Evolutionary conservation across 495 filamentous ascomycete genomes (phyloP).

Genomic region (Lophiotrema nucula): DNA sequence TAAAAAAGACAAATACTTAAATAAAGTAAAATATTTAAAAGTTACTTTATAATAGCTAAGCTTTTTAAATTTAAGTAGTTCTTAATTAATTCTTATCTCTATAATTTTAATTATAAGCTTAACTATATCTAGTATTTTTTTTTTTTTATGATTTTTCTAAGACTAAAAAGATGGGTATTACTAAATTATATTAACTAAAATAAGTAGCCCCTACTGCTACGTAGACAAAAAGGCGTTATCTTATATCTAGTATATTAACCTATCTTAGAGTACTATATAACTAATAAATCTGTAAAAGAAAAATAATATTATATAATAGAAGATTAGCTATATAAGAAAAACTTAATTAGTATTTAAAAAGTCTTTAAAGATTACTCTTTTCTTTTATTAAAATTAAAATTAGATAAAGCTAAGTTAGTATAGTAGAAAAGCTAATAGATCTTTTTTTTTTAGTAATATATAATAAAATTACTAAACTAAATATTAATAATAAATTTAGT

Average conservation of each 20-base stretch:
- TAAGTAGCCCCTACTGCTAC: too few species aligned
- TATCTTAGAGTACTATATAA: constrained; percentile 2
- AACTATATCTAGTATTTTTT: neutral
- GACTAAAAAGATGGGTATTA: too few species aligned
- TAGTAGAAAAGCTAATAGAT: constrained; percentile 1
- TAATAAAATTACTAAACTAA: neutral
- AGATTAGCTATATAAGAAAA: constrained; percentile 6
- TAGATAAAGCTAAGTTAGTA: neutral
- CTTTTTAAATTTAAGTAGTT: constrained; percentile 5
- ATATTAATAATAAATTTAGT: too few species aligned
- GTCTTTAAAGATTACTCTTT: constrained; percentile 5
- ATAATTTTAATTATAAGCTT: constrained; percentile 1
- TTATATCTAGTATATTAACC: too few species aligned
- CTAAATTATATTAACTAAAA: too few species aligned
- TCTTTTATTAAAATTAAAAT: constrained; percentile 7
- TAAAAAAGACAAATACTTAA: neutral
- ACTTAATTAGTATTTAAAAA: neutral
- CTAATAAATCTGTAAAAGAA: constrained; percentile 1
- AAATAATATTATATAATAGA: neutral
- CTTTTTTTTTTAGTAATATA: neutral
- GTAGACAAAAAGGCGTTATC: too few species aligned
- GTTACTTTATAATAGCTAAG: neutral
- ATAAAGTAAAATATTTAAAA: constrained; percentile 8
- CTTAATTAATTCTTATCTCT: constrained; percentile 3
- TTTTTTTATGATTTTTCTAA: too few species aligned